Conservation (phyloP, 768 basidiomycete species). For the Xerocomellus intermedius region DNA sequence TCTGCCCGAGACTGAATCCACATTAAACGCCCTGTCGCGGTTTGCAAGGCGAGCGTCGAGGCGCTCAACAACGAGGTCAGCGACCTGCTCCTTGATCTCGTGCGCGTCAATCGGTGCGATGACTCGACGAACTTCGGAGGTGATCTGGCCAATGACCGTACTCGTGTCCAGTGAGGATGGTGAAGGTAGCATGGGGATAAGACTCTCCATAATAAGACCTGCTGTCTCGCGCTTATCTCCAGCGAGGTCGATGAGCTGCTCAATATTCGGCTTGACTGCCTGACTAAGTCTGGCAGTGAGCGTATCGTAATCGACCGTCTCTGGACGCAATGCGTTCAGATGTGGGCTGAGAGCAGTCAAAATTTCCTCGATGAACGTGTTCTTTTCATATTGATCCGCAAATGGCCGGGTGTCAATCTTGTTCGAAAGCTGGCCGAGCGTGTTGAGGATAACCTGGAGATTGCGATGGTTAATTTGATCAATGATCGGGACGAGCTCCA, state of each 20-base stretch:
- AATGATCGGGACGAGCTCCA: slow-evolving; percentile 44
- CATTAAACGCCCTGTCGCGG: slow-evolving; percentile 67
- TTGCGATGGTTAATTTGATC: slow-evolving; percentile 60
- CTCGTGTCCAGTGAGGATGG: slow-evolving; percentile 49
- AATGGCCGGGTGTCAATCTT: slow-evolving; percentile 35
- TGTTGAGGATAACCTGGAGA: slow-evolving; percentile 56
- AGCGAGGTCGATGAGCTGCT: slow-evolving; percentile 84
- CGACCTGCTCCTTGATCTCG: slow-evolving; percentile 86
- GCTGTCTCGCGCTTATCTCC: slow-evolving; percentile 90
- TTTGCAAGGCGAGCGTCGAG: slow-evolving; percentile 78
- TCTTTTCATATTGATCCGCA: slow-evolving; percentile 47
- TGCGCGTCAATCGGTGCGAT: slow-evolving; percentile 80
- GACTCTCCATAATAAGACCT: slow-evolving; percentile 69
- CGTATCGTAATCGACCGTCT: slow-evolving; percentile 74
- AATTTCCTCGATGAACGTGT: slow-evolving; percentile 60
- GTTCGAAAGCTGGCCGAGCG: slow-evolving; percentile 48
- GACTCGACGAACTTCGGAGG: slow-evolving; percentile 65
- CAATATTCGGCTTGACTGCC: slow-evolving; percentile 86
- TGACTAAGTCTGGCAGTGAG: slow-evolving; percentile 74
- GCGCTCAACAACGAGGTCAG: slow-evolving; percentile 84
- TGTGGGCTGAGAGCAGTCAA: slow-evolving; percentile 57
- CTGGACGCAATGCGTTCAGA: slow-evolving; percentile 57
- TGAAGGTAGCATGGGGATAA: slow-evolving; percentile 62
- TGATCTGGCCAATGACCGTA: slow-evolving; percentile 56
- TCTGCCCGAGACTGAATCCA: slow-evolving; percentile 54